Conservation (phyloP, 495 filamentous ascomycete species). For the Xylaria acuta region DNA sequence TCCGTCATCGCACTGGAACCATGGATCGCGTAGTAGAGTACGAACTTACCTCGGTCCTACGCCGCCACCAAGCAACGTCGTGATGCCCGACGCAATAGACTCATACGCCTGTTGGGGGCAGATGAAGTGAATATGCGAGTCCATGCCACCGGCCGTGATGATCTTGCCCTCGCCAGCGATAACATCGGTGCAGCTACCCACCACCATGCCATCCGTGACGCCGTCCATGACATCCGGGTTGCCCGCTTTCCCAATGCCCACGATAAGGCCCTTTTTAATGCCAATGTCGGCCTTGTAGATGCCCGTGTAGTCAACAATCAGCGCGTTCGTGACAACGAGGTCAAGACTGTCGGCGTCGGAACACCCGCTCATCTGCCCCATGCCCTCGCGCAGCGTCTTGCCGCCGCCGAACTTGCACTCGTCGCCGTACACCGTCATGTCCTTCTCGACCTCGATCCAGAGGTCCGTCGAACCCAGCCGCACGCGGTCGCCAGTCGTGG, state of each 20-base stretch:
- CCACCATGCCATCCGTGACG: constrained; percentile 77
- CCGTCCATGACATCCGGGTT: constrained; percentile 97
- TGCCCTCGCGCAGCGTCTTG: constrained; percentile 92
- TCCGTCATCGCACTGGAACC: background rate
- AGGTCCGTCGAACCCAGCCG: constrained; percentile 84
- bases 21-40: background rate
- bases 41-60: constrained; percentile 76
- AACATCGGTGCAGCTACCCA: constrained; percentile 94
- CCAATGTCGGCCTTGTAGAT: constrained; percentile 99
- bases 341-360: constrained; percentile 76
- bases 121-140: constrained; percentile 96
- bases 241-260: constrained; percentile 92
- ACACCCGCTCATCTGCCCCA: constrained; percentile 89
- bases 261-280: constrained; percentile 86
- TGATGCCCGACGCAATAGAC: constrained; percentile 85
- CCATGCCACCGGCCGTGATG: constrained; percentile 88
- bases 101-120: constrained; percentile 95
- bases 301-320: constrained; percentile 89
- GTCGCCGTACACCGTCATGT: constrained; percentile 84
- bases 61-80: constrained; percentile 90
- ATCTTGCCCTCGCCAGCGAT: constrained; percentile 94
- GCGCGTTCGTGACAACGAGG: constrained; percentile 88
- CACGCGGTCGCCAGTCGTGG: constrained; percentile 85
- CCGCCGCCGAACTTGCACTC: constrained; percentile 97
- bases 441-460: constrained; percentile 92